Base-by-base conservation (phyloP, 192 early-diverging fungal species). In the Coemansia sp. region DNA sequence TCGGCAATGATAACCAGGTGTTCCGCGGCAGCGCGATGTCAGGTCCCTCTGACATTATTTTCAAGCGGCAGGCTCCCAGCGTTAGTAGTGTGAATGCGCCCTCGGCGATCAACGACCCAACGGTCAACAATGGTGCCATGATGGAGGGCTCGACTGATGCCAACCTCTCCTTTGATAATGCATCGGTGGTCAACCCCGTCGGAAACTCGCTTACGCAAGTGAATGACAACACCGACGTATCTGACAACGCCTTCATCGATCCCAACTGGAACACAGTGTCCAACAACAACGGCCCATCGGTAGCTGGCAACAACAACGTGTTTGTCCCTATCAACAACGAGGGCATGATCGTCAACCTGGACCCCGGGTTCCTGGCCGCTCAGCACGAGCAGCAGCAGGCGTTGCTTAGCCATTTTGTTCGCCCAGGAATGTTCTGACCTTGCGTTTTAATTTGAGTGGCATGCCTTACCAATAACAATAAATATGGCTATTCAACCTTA, bases 301-400 rank as follows among this genome's bases (percentile, higher is more conserved):
- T 81, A 28, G 78, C 78, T 13, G 78, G 78, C 38, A 69, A 81
- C 50, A 66, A 64, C 70, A 75, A 81, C 61, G 57, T 65, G 3
- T 69, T 81, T 37, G 68, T 75, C 8, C 73, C 73, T 0, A 81
- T 81, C 48, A 75, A 81, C 73, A 81, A 81, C 70, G 36, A 81
- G 35, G 78, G 78, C 55, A 81, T 81, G 78, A 75, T 81, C 39
- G 73, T 81, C 39, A 81, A 81, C 42, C 60, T 81, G 12, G 73
- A 75, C 20, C 66, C 73, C 3, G 52, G 64, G 11, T 75, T 75
- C 41, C 31, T 75, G 21, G 69, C 31, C 14, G 65, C 55, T 1
- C 73, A 72, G 66, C 66, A 69, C 14, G 73, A 66, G 2, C 69
- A 68, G 41, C 78, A 81, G 66, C 65, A 59, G 21, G 78, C 78